A percentile compares a stretch with the other conserved stretches of the same genome.
These are phyloP conservation scores for Cephaloascus albidus DNA, from an alignment of 805 yeast genomes.

Conservation along the genomic window DNA sequence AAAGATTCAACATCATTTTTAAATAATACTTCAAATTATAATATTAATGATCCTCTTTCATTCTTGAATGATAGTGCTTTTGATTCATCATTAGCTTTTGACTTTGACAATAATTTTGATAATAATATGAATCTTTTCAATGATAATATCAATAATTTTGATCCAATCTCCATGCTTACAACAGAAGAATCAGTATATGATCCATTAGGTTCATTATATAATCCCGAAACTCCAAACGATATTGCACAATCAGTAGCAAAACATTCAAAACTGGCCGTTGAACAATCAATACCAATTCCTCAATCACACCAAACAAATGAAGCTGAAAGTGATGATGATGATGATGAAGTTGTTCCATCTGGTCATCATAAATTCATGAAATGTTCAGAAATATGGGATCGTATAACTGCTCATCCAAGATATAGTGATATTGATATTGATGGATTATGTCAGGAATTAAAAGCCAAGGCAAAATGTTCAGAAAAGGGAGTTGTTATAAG, in stretches of 20 bases:
- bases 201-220: constrained; percentile 25
- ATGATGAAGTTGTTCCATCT: constrained; percentile 55
- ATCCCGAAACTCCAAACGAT: background rate
- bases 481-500: constrained; percentile 87
- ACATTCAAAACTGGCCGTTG: no score
- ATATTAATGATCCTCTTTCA: constrained; percentile 29
- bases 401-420: constrained; percentile 88
- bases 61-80: constrained; percentile 39
- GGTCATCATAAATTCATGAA: constrained; percentile 50
- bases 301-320: background rate
- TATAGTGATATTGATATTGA: constrained; percentile 92
- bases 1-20: background rate
- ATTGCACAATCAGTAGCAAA: background rate
- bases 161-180: constrained; percentile 32
- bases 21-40: constrained; percentile 4
- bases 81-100: constrained; percentile 47
- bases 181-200: constrained; percentile 52
- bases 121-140: constrained; percentile 6
- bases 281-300: background rate
- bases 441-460: constrained; percentile 82
- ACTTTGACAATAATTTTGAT: constrained; percentile 8
- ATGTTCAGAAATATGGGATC: constrained; percentile 94
- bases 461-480: constrained; percentile 89
- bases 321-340: constrained; percentile 10
- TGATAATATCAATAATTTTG: constrained; percentile 12